Percentiles rank a stretch among this genome's conserved stretches.
phyloP scores from a whole-genome alignment of 345 rosid genomes.

The Arabidopsis arenosa region DNA sequence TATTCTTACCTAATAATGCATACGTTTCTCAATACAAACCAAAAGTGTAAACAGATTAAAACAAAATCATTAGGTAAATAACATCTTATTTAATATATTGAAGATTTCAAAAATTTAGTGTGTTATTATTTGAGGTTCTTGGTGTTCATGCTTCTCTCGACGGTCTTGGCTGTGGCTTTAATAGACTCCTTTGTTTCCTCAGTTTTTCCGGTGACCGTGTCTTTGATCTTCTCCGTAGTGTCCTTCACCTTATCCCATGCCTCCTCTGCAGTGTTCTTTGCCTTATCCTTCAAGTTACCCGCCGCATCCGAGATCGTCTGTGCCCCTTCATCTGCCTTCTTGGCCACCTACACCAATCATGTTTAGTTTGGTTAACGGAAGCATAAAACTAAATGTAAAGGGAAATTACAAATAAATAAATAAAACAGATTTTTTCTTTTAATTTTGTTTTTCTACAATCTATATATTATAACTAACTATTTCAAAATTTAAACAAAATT shows the following conservation, averaged over 20 bases:
- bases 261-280: conserved; percentile 44
- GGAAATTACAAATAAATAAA: too few relatives aligned
- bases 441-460: too few relatives aligned
- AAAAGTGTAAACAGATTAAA: conserved; percentile 22
- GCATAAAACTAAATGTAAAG: too few relatives aligned
- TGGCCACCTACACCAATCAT: conserved; percentile 26
- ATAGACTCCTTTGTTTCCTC: conserved; percentile 48
- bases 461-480: too few relatives aligned
- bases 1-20: conserved; percentile 19
- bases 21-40: conserved; percentile 30
- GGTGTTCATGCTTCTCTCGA: conserved; percentile 49
- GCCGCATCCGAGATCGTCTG: conserved; percentile 33
- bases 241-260: conserved; percentile 48
- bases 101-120: background rate
- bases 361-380: background rate
- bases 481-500: background rate
- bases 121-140: conserved; percentile 41
- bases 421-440: too few relatives aligned
- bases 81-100: conserved; percentile 29
- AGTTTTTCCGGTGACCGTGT: conserved; percentile 39
- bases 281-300: conserved; percentile 43
- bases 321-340: conserved; percentile 43
- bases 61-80: conserved; percentile 21
- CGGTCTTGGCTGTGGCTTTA: conserved; percentile 42
- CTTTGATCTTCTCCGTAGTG: conserved; percentile 46